Percentiles rank a stretch among this genome's conserved stretches.
Conservation (phyloP, 441 rosid genomes). For the Croton setiger region DNA sequence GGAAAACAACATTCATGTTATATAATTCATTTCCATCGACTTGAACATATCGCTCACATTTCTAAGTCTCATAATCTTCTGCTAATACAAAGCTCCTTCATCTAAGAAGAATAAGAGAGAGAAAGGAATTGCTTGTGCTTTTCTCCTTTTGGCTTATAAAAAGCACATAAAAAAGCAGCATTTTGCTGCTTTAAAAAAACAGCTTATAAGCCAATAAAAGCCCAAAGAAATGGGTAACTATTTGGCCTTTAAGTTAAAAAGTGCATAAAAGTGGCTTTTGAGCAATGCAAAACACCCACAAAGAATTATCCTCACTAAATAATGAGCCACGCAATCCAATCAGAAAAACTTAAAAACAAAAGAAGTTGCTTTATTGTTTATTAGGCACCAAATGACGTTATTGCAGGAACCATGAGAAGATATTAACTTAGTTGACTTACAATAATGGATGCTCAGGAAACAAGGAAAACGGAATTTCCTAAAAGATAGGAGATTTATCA, state of each 20-base stretch:
- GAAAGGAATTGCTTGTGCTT: no score
- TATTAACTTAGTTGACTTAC: constrained; percentile 3
- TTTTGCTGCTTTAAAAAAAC: no score
- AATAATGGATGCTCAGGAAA: background rate
- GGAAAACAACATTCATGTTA: background rate
- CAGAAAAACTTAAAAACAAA: background rate
- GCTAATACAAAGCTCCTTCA: background rate
- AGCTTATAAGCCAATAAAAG: no score
- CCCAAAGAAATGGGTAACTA: no score
- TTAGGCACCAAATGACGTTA: background rate
- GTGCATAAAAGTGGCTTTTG: no score
- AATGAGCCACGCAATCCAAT: background rate
- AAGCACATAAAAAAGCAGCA: no score
- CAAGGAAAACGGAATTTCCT: background rate
- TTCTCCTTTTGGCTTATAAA: no score
- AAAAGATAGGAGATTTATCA: background rate
- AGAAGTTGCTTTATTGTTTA: background rate
- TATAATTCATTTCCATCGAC: background rate
- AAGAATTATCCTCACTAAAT: background rate
- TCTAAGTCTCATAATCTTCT: background rate
- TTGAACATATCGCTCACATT: background rate
- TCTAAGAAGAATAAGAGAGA: background rate
- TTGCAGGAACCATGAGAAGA: background rate
- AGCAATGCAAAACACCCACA: background rate
- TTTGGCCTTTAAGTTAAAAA: no score